These are phyloP conservation scores for Seiridium cupressi DNA, from an alignment of 2,329 filamentous ascomycete species.

Conservation along the genomic window DNA sequence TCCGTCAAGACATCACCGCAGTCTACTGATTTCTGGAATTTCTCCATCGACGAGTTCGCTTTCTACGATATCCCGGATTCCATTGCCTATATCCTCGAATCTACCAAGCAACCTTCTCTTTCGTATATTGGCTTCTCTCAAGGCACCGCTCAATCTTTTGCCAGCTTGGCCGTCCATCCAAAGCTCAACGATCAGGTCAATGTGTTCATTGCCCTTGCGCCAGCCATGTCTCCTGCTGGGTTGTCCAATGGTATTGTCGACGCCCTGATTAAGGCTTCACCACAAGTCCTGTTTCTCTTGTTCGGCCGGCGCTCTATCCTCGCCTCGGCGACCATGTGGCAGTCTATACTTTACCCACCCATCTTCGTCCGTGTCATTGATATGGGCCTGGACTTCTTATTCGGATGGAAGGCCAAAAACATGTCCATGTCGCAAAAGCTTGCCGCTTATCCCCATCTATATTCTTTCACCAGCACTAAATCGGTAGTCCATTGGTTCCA, in stretches of 20 bases:
- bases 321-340: constrained; percentile 94
- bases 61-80: constrained; percentile 96
- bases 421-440: constrained; percentile 87
- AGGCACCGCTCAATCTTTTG: constrained; percentile 95
- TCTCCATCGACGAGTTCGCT: constrained; percentile 97
- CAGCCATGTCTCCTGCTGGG: constrained; percentile 93
- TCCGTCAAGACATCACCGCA: constrained; percentile 73
- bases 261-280: constrained; percentile 88
- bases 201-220: constrained; percentile 92
- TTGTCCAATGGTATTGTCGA: constrained; percentile 89
- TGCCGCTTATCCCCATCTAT: constrained; percentile 91
- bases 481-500: constrained; percentile 99
- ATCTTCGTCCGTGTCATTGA: constrained; percentile 91
- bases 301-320: constrained; percentile 92
- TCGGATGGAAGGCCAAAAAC: constrained; percentile 85
- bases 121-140: constrained; percentile 98
- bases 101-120: constrained; percentile 77
- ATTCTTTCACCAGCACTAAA: constrained; percentile 96
- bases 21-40: constrained; percentile 86
- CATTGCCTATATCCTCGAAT: constrained; percentile 85
- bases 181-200: constrained; percentile 90
- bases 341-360: constrained; percentile 89
- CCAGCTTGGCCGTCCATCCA: constrained; percentile 87
- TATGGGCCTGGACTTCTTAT: constrained; percentile 75
- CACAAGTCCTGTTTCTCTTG: constrained; percentile 85